Evolutionary conservation across 495 filamentous ascomycete genomes (phyloP).

Genomic region (Penicillium chermesinum): DNA sequence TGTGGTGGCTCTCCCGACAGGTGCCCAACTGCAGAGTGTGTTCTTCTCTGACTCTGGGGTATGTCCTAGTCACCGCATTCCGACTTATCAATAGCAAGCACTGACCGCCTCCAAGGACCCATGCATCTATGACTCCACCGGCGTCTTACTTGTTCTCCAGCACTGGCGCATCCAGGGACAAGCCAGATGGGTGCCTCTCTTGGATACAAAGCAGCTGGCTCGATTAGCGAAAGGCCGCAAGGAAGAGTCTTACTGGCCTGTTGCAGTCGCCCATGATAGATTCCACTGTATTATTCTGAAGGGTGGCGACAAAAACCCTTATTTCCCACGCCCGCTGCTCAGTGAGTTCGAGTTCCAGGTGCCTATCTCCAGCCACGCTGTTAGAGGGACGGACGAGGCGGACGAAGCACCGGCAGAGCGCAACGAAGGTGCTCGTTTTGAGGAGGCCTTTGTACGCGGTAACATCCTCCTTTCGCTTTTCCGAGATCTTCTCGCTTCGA

Average conservation of each 20-base stretch:
- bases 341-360: constrained; percentile 91
- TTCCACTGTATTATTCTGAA: constrained; percentile 99
- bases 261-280: constrained; percentile 83
- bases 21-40: constrained; percentile 65
- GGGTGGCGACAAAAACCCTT: constrained; percentile 86
- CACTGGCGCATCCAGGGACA: constrained; percentile 85
- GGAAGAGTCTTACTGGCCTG: constrained; percentile 89
- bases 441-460: constrained; percentile 75
- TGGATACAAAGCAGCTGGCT: constrained; percentile 80
- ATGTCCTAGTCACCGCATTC: no score
- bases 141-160: constrained; percentile 76
- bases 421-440: constrained; percentile 48
- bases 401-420: constrained; percentile 34
- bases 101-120: constrained; percentile 59
- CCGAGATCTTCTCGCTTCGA: constrained; percentile 60
- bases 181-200: constrained; percentile 84
- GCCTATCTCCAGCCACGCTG: constrained; percentile 57
- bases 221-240: constrained; percentile 79
- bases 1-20: constrained; percentile 73
- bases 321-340: constrained; percentile 88
- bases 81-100: no score
- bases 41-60: constrained; percentile 90
- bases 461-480: constrained; percentile 65
- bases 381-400: constrained; percentile 30
- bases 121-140: constrained; percentile 87